A percentile compares a stretch with the other conserved stretches of the same genome.
phyloP scores from a whole-genome alignment of 768 basidiomycete species.

The Asterophora parasitica region DNA sequence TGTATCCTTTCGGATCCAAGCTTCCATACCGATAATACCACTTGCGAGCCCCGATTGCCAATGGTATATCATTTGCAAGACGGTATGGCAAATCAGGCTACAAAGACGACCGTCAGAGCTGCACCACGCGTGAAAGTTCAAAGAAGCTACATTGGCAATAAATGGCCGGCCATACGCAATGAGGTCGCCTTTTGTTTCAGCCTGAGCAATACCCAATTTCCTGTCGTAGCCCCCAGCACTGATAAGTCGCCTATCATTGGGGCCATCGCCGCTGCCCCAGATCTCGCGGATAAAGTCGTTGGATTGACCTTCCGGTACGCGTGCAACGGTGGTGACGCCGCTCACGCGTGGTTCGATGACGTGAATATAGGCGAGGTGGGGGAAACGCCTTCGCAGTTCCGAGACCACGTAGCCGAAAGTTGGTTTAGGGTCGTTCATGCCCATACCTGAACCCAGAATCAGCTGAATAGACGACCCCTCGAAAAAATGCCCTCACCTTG shows the following conservation, averaged over 20 bases:
- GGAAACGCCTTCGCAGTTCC: conserved; percentile 28
- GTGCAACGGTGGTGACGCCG: conserved; percentile 6
- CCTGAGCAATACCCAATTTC: conserved; percentile 25
- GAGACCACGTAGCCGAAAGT: conserved; percentile 30
- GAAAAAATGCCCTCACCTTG: conserved; percentile 25
- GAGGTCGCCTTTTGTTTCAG: conserved; percentile 26
- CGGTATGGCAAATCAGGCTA: conserved; percentile 31
- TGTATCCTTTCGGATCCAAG: conserved; percentile 25
- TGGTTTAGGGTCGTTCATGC: conserved; percentile 35
- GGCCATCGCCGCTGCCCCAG: conserved; percentile 24
- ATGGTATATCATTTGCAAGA: conserved; percentile 21
- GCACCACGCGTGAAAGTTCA: background rate
- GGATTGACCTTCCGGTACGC: conserved; percentile 7
- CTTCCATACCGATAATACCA: conserved; percentile 25
- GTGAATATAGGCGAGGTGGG: conserved; percentile 43
- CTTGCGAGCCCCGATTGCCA: conserved; percentile 22
- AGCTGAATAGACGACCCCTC: no score
- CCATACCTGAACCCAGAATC: conserved; percentile 27
- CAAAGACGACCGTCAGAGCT: background rate
- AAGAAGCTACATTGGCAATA: conserved; percentile 31
- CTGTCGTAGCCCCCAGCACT: conserved; percentile 32
- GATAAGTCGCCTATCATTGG: conserved; percentile 20
- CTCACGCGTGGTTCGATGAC: conserved; percentile 30
- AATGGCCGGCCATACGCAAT: conserved; percentile 34
- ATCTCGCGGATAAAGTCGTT: conserved; percentile 35